Evolutionary conservation across 2,329 filamentous ascomycete species (phyloP), one percentile per base, ranked within the genome.

Genomic region (Talaromyces sp.): DNA sequence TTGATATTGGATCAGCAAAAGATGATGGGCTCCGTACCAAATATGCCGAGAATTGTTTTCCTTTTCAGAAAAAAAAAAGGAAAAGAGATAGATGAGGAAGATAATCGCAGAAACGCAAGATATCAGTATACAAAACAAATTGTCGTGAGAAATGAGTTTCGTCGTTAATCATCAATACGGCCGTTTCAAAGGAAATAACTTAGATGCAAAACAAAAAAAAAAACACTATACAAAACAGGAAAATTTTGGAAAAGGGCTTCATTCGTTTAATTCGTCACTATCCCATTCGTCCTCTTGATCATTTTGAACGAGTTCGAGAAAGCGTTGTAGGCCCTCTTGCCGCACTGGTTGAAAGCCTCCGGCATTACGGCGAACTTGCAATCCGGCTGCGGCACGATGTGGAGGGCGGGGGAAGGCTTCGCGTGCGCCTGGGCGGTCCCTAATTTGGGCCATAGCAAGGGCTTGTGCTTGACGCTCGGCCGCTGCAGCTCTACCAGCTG

Each of bases 201-300:
- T 12, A 52, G 48, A 52, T 27, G 48, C 17, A 38, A 38, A n/a
- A n/a, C n/a, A n/a, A n/a, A 7, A 29, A 52, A 29, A 26, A 27
- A 19, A 2, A 29, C 19, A 52, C 14, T 21, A 21, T 43, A 24
- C 11, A 32, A 55, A 55, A 41, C 14, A 38, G 11, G 17, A 19
- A 27, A 17, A 24, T 53, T 53, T 24, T 60, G 29, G 41, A 24
- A 19, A 24, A 19, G 12, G 3, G 3, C 26, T 31, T 60, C 38
- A 62, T 14, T 79, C 79, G 19, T 82, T 80, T 56, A 85, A 64
- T 65, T 84, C 83, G 67, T 85, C 83, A 63, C 81, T 84, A 63
- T 85, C 81, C 83, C 83, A 85, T 61, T 79, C 83, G 64, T 85
- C 83, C 69, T 85, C 83, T 48, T 80, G 76, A 62, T 85, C 83